Evolutionary conservation across 192 early-diverging fungal species (phyloP), one percentile per base, ranked within the genome.

Genomic region (Entomortierella beljakovae): DNA sequence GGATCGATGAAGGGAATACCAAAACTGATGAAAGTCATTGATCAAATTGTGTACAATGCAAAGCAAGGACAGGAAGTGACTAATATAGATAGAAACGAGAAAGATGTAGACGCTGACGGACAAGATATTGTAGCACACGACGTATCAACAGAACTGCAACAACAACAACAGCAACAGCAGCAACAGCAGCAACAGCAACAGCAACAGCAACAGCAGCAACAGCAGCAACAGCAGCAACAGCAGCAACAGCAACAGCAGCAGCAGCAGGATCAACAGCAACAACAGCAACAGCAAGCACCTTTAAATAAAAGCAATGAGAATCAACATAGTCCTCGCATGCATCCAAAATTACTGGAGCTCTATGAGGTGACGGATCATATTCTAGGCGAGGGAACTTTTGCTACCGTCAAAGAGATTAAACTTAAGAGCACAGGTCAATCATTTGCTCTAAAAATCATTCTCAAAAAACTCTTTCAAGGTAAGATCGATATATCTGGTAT

Each of bases 361-460:
- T 89, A 87, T 46, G 71, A 74, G 43, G 58, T 89, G 28, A 84
- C 84, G 9, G 84, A 83, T 31, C 83, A 79, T 43, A 76, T 83
- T 9, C 64, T 88, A 6, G 84, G 84, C 25, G 80, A 80, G 0
- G 87, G 84, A 18, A 83, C 84, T 6, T 90, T 90, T 86, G 92
- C 89, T 0, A 83, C 85, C 1, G 92, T 94, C 16, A 90, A 91
- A 61, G 88, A 90, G 71, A 87, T 86, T 64, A 84, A 84, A 28
- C 84, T 90, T 16, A 88, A 86, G 61, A 55, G 68, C 6, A 88
- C 91, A 1, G 69, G 77, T 0, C 33, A 84, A 23, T 84, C 86
- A 10, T 94, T 82, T 84, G 94, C 94, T 4, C 85, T 89, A 29
- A 95, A 94, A 55, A 92, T 93, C 40, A 92, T 94, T 57, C 71